Percentiles rank a stretch among this genome's conserved stretches.
Evolutionary conservation across 2,329 filamentous ascomycete genomes (phyloP).

Genomic region (Hypoxylon sp.): DNA sequence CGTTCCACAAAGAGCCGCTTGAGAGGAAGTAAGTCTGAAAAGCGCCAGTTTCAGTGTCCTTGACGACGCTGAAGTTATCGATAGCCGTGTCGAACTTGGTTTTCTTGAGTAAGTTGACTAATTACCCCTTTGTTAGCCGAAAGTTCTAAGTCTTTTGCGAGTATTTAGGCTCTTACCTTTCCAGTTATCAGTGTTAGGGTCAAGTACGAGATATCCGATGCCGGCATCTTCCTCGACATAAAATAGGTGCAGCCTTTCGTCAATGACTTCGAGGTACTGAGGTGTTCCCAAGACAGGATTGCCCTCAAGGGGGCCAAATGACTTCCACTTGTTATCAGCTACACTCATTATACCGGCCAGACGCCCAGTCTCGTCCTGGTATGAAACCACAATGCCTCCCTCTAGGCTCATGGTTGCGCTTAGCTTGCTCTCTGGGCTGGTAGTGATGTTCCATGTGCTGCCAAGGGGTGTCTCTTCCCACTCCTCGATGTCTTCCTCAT

Average conservation of each 20-base stretch:
- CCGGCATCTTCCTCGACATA: conserved; percentile 25
- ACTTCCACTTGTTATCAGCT: conserved; percentile 23
- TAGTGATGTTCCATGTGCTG: conserved; percentile 31
- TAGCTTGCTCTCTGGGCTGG: conserved; percentile 29
- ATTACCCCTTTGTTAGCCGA: conserved; percentile 14
- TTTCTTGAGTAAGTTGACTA: conserved; percentile 24
- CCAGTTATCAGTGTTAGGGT: conserved; percentile 22
- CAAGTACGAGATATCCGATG: conserved; percentile 26
- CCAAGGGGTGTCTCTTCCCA: conserved; percentile 39
- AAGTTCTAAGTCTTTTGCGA: neutral
- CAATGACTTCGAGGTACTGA: conserved; percentile 36
- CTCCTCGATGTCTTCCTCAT: conserved; percentile 37
- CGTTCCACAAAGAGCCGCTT: conserved; percentile 31
- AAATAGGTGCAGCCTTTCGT: conserved; percentile 35
- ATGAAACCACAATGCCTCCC: conserved; percentile 35
- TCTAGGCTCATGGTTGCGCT: conserved; percentile 25
- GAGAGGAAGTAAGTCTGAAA: conserved; percentile 35
- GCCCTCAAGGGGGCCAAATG: conserved; percentile 27
- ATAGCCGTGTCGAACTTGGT: conserved; percentile 28
- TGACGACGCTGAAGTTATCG: conserved; percentile 32
- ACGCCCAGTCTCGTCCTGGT: conserved; percentile 31
- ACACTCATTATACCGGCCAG: conserved; percentile 31
- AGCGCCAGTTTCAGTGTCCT: conserved; percentile 20
- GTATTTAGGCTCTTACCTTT: conserved; percentile 19
- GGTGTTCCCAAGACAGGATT: conserved; percentile 32